A percentile compares a stretch with the other conserved stretches of the same genome.
Conservation (phyloP, 352 stramenopile species). For the Peronospora belbahrii region DNA sequence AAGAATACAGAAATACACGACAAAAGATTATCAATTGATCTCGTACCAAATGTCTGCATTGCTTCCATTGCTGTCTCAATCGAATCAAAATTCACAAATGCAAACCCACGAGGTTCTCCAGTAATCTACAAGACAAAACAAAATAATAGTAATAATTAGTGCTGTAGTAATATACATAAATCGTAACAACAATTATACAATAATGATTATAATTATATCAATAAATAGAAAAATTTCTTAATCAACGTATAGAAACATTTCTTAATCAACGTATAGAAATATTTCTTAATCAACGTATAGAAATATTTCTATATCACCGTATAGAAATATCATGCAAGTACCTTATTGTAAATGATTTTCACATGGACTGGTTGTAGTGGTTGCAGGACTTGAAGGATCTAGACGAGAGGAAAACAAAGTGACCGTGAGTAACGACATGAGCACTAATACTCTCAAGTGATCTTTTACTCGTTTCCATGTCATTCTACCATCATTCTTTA, state of each 20-base stretch:
- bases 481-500: slow-evolving; percentile 4
- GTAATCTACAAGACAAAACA: slow-evolving; percentile 26
- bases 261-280: no score
- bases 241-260: no score
- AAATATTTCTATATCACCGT: no score
- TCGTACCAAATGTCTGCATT: slow-evolving; percentile 50
- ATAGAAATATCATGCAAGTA: slow-evolving; percentile 4
- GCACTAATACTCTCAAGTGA: no score
- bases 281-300: no score
- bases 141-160: background rate
- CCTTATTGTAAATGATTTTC: slow-evolving; percentile 64
- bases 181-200: no score
- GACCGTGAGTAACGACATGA: slow-evolving; percentile 17
- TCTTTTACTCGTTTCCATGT: background rate
- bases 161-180: no score
- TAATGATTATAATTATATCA: no score
- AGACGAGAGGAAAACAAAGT: slow-evolving; percentile 12
- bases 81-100: slow-evolving; percentile 66
- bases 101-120: slow-evolving; percentile 64
- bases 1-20: background rate
- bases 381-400: slow-evolving; percentile 53
- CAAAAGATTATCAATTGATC: background rate
- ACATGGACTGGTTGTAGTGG: slow-evolving; percentile 42
- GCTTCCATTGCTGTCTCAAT: slow-evolving; percentile 46
- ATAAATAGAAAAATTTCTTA: no score